phyloP scores from a whole-genome alignment of 2,329 filamentous ascomycete genomes.

The Aspergillus sp. region DNA sequence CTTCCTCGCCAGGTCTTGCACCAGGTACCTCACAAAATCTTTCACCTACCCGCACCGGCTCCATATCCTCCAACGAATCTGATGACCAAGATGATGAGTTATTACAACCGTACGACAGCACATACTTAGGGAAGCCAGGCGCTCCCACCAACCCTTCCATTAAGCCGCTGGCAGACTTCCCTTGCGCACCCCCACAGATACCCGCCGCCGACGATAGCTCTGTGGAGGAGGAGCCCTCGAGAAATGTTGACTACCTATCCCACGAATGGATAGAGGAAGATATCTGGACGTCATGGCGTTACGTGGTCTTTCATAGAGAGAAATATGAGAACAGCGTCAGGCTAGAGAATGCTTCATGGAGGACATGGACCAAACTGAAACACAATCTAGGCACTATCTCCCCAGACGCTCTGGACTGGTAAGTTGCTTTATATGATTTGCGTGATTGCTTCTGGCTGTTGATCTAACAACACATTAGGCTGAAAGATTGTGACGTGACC shows the following conservation, averaged over 20 bases:
- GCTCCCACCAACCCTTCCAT: too few relatives aligned
- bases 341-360: conserved; percentile 94
- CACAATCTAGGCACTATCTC: conserved; percentile 83
- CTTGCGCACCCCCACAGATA: conserved; percentile 58
- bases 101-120: conserved; percentile 30
- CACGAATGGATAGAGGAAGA: conserved; percentile 94
- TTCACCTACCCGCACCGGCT: conserved; percentile 39
- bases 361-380: conserved; percentile 93
- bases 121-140: too few relatives aligned
- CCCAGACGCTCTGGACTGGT: conserved; percentile 93
- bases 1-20: conserved; percentile 23
- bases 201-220: conserved; percentile 78
- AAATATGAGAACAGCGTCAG: conserved; percentile 79
- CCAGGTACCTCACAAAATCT: not conserved
- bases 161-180: too few relatives aligned
- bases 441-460: not conserved
- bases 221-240: conserved; percentile 70
- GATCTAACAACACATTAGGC: conserved; percentile 53
- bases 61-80: conserved; percentile 35
- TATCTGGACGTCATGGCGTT: conserved; percentile 96
- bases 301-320: conserved; percentile 76
- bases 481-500: conserved; percentile 95
- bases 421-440: conserved; percentile 35
- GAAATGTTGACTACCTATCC: conserved; percentile 93
- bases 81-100: conserved; percentile 32